A percentile compares a stretch with the other conserved stretches of the same genome.
Conservation (phyloP, 768 basidiomycete species). For the Pholiota microspora region DNA sequence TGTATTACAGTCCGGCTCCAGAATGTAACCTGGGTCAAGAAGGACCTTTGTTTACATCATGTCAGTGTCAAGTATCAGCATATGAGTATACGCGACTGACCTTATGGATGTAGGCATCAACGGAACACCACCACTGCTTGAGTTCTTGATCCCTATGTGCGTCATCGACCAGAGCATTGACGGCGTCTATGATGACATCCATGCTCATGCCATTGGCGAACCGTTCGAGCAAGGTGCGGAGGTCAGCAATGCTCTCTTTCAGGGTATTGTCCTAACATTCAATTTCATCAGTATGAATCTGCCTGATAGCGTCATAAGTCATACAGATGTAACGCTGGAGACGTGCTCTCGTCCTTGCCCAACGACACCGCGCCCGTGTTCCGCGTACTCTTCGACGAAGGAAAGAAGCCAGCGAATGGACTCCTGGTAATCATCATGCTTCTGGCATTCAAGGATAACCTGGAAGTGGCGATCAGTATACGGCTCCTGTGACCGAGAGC, state of each 20-base stretch:
- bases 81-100: slow-evolving; percentile 28
- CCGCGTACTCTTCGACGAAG: slow-evolving; percentile 60
- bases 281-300: not conserved
- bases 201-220: slow-evolving; percentile 79
- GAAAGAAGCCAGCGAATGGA: slow-evolving; percentile 72
- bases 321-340: slow-evolving; percentile 24
- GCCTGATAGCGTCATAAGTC: slow-evolving; percentile 7
- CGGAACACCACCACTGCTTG: slow-evolving; percentile 64
- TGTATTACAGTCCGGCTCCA: slow-evolving; percentile 71
- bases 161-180: slow-evolving; percentile 72
- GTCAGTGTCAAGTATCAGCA: not conserved
- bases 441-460: slow-evolving; percentile 90
- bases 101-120: slow-evolving; percentile 66
- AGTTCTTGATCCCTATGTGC: slow-evolving; percentile 73
- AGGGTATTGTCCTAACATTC: slow-evolving; percentile 51
- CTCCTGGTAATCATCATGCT: slow-evolving; percentile 87
- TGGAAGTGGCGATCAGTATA: slow-evolving; percentile 17
- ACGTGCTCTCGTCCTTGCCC: slow-evolving; percentile 20
- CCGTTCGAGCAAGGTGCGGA: slow-evolving; percentile 84
- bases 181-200: slow-evolving; percentile 65
- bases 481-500: not conserved
- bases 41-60: no score
- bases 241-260: slow-evolving; percentile 53
- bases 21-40: slow-evolving; percentile 80
- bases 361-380: slow-evolving; percentile 38